Evolutionary conservation across 352 stramenopile genomes (phyloP), one percentile per base, ranked within the genome.

Genomic region (Phytopythium delawarense): DNA sequence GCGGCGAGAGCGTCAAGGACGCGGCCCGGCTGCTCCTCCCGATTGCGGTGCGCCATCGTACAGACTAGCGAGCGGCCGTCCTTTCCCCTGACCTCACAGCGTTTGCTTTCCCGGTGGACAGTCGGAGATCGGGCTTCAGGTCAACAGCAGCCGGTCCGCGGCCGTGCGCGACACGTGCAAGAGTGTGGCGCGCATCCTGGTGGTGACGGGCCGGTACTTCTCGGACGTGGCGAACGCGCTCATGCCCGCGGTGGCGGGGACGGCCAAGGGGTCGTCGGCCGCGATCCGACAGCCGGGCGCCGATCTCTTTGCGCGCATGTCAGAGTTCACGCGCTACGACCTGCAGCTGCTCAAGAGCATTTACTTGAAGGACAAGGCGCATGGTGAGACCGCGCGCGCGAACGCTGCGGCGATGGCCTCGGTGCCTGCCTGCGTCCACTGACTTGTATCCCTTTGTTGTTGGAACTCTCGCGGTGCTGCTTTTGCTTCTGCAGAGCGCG

Each of bases 281-380:
- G 84, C 84, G 3, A 76, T 88, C 23, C 72, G 84, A 25, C 66
- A 76, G 3, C 84, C 81, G 45, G 79, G 76, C 4, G 64, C 75
- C 7, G 71, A 72, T 42, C 66, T 92, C 5, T 74, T 92, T 49
- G 61, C 51, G 53, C 71, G 76, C 37, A 60, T 91, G n/a, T 81
- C 81, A 13, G 65, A 91, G 64, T 59, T 78, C 23, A 70, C 80
- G 39, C 75, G 79, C 21, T 92, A 87, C 59, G 84, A 92, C 57
- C 39, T 92, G 37, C 56, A 75, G 45, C 45, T 79, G 2, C 45
- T 90, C 48, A 70, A 62, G 35, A 79, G 70, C 60, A 71, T 88
- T 7, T 92, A 76, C 49, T 46, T 65, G 32, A 62, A 72, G 40
- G 65, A 57, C 16, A 57, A 61, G 0, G 66, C 64, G 28, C 79